Evolutionary conservation across 2,329 filamentous ascomycete species (phyloP), one percentile per base, ranked within the genome.

Genomic region (Cryphonectria parasitica): DNA sequence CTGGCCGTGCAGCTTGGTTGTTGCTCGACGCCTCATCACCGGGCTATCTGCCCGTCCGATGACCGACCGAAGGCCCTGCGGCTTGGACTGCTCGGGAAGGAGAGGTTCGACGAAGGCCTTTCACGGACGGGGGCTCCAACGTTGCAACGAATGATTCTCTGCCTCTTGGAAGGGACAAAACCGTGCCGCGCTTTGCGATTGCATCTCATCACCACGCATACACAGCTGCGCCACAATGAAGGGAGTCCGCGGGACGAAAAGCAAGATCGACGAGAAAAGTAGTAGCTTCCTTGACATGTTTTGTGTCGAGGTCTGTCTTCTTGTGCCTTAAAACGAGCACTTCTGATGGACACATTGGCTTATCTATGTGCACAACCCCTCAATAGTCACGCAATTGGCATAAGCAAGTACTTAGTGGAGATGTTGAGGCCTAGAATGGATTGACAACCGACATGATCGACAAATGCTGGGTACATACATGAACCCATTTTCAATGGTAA

Each of bases 51-150:
- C 22, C 28, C 41, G 41, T 64, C 63, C 63, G 63, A 64, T 64
- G 63, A 43, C 63, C 63, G 63, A 64, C 63, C 28, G 63, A 49
- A 49, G 15, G 25, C 15, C 2, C 28, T 22, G 11, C 25, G 41
- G 34, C 41, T 49, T 64, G 63, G 41, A 45, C 63, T 64, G 41
- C n/a, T 64, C 43, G 28, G 63, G 63, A 64, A 64, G 63, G 63
- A 52, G 63, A 25, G 2, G 45, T 49, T 61, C 28, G 31, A 25
- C 22, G 19, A 25, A 34, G 45, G 1, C 31, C 34, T 61, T 61
- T 36, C 58, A 61, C 52, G 58, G 58, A 28, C 34, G 10, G 58
- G 58, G 43, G 43, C 43, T n/a, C 5, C 58, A 61, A 17, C 13
- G 5, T 7, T 36, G 58, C 34, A 36, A 39, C 31, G 17, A n/a